phyloP scores from a whole-genome alignment of 805 yeast species.

The Yarrowia sp. region DNA sequence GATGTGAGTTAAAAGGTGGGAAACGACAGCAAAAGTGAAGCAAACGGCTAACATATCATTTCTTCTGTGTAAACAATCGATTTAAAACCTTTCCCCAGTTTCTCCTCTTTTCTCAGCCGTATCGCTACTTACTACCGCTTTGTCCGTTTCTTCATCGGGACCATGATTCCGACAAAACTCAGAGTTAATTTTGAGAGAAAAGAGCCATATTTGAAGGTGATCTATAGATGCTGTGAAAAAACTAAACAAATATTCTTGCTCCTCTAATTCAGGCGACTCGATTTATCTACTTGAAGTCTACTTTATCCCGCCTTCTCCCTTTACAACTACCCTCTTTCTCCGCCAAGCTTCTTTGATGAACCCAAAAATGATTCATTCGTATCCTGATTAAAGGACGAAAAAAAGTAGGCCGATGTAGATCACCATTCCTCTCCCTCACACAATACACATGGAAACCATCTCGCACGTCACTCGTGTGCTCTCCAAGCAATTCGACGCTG shows the following conservation, averaged over 20 bases:
- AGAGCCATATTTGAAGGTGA: background rate
- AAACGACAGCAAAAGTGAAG: too few relatives aligned
- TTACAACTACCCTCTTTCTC: background rate
- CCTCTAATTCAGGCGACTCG: too few relatives aligned
- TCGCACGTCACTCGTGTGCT: conserved; percentile 29
- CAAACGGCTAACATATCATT: too few relatives aligned
- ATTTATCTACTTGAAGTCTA: background rate
- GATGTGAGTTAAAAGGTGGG: background rate
- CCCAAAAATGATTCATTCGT: conserved; percentile 28
- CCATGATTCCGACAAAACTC: conserved; percentile 6
- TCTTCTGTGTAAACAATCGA: too few relatives aligned
- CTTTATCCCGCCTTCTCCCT: too few relatives aligned
- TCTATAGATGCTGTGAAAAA: background rate
- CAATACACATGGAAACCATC: conserved; percentile 10
- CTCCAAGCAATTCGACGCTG: conserved; percentile 17
- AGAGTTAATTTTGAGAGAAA: background rate
- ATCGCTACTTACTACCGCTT: conserved; percentile 6
- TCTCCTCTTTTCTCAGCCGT: conserved; percentile 1
- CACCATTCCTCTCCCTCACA: background rate
- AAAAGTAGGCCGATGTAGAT: background rate
- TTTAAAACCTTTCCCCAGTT: background rate
- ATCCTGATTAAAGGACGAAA: background rate
- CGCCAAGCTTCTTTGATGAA: background rate
- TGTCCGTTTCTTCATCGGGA: conserved; percentile 3
- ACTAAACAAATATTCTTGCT: background rate